Conservation (phyloP, 2,329 filamentous ascomycete species). For the Diaporthe velutina region DNA sequence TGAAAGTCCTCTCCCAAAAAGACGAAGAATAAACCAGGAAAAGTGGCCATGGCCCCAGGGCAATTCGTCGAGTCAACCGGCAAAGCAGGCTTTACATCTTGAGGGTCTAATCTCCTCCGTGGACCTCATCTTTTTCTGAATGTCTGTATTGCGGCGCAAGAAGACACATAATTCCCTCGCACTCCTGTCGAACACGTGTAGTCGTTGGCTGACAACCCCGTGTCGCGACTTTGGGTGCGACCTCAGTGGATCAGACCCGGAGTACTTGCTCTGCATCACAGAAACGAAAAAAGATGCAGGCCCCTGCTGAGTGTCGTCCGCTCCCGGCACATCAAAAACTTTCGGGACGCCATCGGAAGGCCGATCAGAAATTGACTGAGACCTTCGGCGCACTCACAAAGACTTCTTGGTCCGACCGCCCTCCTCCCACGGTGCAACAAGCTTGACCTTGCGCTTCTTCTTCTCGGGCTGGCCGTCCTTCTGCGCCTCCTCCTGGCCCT, state of each 20-base stretch:
- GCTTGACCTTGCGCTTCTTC: conserved; percentile 35
- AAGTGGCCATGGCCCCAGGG: too few relatives aligned
- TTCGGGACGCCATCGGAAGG: too few relatives aligned
- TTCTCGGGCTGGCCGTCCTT: neutral
- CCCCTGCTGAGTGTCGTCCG: too few relatives aligned
- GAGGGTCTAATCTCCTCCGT: neutral
- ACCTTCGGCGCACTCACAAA: neutral
- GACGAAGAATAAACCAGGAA: neutral
- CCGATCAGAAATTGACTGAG: neutral
- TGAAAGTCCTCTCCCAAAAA: neutral
- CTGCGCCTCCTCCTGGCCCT: neutral
- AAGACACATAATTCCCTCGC: neutral
- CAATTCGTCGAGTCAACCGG: neutral
- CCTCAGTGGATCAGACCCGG: neutral
- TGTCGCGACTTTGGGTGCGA: neutral
- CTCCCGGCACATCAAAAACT: neutral
- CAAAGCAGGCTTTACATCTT: neutral
- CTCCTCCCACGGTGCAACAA: conserved; percentile 38
- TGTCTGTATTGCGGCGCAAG: neutral
- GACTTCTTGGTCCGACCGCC: conserved; percentile 24
- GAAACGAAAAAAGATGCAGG: accelerated
- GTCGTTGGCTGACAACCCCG: neutral
- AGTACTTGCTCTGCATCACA: neutral
- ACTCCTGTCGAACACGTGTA: neutral
- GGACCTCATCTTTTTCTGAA: too few relatives aligned